These are phyloP conservation scores for Candida multigemmis DNA, from an alignment of 805 yeast genomes.

Conservation along the genomic window DNA sequence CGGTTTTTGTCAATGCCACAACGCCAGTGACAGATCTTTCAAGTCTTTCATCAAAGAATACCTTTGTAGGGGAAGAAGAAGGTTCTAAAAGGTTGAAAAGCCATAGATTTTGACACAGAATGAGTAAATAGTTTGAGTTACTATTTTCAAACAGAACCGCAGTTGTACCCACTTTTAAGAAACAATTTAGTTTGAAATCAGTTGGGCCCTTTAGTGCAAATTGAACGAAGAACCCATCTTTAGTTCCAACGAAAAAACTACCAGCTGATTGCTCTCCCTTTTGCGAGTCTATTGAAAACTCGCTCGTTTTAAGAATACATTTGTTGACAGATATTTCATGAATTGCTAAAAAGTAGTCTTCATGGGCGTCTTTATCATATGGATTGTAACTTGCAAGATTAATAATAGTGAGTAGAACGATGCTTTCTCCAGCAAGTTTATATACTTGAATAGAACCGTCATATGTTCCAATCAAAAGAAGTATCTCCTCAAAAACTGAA, in stretches of 20 bases:
- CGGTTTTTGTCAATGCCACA: background rate
- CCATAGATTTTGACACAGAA: constrained; percentile 21
- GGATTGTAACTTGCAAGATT: constrained; percentile 3
- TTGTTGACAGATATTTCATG: too few relatives aligned
- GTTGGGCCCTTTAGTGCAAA: constrained; percentile 4
- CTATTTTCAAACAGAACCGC: too few relatives aligned
- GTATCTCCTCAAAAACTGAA: too few relatives aligned
- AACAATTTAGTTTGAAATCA: constrained; percentile 6
- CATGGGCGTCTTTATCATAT: constrained; percentile 1
- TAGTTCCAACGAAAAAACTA: too few relatives aligned
- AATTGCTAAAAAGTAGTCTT: too few relatives aligned
- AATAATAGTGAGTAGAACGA: too few relatives aligned
- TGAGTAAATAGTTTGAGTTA: constrained; percentile 11
- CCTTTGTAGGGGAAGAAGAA: constrained; percentile 16
- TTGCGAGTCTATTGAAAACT: too few relatives aligned
- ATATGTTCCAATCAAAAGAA: too few relatives aligned
- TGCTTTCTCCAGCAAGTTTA: too few relatives aligned
- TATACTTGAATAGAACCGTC: too few relatives aligned
- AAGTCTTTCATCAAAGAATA: constrained; percentile 24
- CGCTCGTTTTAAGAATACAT: too few relatives aligned
- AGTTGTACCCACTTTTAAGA: constrained; percentile 18
- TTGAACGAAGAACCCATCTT: constrained; percentile 18
- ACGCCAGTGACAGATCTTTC: constrained; percentile 15
- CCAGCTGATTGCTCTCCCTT: too few relatives aligned
- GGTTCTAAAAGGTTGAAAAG: constrained; percentile 18